Conservation (phyloP, 306 rosid genomes). For the Sophora flavescens region DNA sequence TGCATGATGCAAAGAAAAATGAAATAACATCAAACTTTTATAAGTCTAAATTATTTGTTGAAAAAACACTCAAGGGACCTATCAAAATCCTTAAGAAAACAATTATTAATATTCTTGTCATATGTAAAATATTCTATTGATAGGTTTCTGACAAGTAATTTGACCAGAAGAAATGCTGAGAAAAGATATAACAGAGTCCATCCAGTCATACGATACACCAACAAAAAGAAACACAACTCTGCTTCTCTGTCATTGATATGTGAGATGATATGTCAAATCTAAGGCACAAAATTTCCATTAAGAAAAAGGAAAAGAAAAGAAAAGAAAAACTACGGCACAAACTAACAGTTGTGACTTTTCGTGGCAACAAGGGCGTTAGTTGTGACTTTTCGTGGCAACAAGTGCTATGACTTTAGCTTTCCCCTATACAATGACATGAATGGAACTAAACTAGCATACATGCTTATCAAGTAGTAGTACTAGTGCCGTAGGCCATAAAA, state of each 20-base stretch:
- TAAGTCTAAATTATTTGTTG: slow-evolving; percentile 12
- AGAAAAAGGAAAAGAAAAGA: too few species aligned
- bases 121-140: background rate
- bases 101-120: background rate
- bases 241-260: background rate
- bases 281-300: background rate
- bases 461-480: background rate
- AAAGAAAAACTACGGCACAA: background rate
- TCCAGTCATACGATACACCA: background rate
- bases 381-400: too few species aligned
- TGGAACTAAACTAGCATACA: background rate
- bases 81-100: slow-evolving; percentile 23
- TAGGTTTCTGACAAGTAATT: background rate
- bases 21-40: slow-evolving; percentile 23
- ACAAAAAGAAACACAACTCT: background rate
- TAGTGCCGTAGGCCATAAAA: background rate
- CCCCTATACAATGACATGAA: background rate
- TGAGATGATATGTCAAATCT: background rate
- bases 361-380: background rate
- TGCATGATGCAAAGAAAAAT: slow-evolving; percentile 44
- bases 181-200: background rate
- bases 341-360: background rate
- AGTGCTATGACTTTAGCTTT: background rate
- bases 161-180: slow-evolving; percentile 24
- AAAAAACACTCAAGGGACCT: background rate